These are phyloP conservation scores for Calonectria henricotiae DNA, from an alignment of 2,329 filamentous ascomycete genomes.

Conservation along the genomic window DNA sequence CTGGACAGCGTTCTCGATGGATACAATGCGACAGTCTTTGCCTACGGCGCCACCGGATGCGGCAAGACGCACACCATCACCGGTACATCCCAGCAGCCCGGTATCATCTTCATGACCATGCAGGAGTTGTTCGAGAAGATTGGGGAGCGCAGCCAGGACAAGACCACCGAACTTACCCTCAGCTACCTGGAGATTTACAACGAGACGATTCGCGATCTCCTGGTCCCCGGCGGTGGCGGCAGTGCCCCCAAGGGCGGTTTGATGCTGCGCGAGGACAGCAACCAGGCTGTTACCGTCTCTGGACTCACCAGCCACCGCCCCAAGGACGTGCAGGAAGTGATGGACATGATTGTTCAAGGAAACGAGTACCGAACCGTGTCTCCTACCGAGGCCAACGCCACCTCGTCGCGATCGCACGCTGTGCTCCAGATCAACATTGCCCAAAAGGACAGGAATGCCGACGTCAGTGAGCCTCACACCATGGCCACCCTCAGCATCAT, in stretches of 20 bases:
- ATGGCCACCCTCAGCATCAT: slow-evolving; percentile 99
- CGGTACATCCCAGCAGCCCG: slow-evolving; percentile 91
- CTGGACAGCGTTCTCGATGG: slow-evolving; percentile 96
- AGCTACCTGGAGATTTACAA: slow-evolving; percentile 99
- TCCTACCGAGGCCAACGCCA: slow-evolving; percentile 96
- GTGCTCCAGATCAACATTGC: slow-evolving; percentile 98
- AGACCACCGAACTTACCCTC: slow-evolving; percentile 90
- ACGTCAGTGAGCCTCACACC: slow-evolving; percentile 93
- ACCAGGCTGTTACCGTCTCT: slow-evolving; percentile 91
- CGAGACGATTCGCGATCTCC: slow-evolving; percentile 95
- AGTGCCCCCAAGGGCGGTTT: slow-evolving; percentile 73
- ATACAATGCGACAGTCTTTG: slow-evolving; percentile 99
- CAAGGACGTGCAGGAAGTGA: slow-evolving; percentile 93
- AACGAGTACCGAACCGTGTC: slow-evolving; percentile 97
- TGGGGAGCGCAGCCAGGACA: slow-evolving; percentile 86
- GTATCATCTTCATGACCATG: slow-evolving; percentile 99
- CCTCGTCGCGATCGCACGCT: slow-evolving; percentile 96
- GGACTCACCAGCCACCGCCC: slow-evolving; percentile 94
- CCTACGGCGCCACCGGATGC: slow-evolving; percentile 97
- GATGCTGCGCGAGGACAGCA: slow-evolving; percentile 94
- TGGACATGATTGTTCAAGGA: slow-evolving; percentile 98
- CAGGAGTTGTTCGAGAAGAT: slow-evolving; percentile 99
- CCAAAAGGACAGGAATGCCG: slow-evolving; percentile 93
- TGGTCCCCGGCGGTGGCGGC: slow-evolving; percentile 87
- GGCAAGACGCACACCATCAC: slow-evolving; percentile 99